phyloP scores from a whole-genome alignment of 768 basidiomycete species.

The Boletus rubescentipes region DNA sequence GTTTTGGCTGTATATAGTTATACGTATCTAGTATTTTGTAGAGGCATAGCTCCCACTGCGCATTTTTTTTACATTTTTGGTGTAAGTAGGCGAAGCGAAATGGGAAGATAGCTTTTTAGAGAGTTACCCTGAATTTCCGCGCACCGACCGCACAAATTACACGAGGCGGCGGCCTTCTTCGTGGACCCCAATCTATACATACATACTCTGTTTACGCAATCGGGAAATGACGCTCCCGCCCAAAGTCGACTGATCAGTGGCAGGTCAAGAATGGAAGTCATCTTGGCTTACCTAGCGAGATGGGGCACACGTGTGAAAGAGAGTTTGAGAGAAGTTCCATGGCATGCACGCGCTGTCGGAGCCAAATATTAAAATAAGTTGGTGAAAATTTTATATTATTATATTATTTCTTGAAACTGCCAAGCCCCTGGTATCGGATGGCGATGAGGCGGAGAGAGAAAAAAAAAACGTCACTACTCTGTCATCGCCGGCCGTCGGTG shows the following conservation, averaged over 20 bases:
- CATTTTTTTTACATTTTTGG: not conserved
- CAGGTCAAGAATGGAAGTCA: not conserved
- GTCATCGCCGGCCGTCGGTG: constrained; percentile 3
- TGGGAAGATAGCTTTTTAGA: constrained; percentile 10
- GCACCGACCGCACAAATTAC: not conserved
- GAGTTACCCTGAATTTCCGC: constrained; percentile 2
- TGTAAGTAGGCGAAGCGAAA: constrained; percentile 15
- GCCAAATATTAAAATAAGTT: not conserved
- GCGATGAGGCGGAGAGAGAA: constrained; percentile 8
- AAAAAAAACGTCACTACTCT: not conserved
- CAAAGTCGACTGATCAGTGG: not conserved
- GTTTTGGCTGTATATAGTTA: constrained; percentile 34
- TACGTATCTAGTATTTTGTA: constrained; percentile 26
- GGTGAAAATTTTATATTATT: not conserved
- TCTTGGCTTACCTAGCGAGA: not conserved
- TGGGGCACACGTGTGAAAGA: not conserved
- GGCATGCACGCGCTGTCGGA: not conserved
- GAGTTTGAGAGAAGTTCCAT: not conserved
- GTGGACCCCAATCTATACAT: not conserved
- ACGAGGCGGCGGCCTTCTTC: constrained; percentile 10
- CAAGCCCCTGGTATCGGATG: not conserved
- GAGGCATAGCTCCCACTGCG: constrained; percentile 7
- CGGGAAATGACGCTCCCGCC: constrained; percentile 6
- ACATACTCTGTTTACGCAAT: not conserved
- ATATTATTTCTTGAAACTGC: constrained; percentile 8